Conservation (phyloP, 306 rosid genomes). For the Erythrophleum fordii region DNA sequence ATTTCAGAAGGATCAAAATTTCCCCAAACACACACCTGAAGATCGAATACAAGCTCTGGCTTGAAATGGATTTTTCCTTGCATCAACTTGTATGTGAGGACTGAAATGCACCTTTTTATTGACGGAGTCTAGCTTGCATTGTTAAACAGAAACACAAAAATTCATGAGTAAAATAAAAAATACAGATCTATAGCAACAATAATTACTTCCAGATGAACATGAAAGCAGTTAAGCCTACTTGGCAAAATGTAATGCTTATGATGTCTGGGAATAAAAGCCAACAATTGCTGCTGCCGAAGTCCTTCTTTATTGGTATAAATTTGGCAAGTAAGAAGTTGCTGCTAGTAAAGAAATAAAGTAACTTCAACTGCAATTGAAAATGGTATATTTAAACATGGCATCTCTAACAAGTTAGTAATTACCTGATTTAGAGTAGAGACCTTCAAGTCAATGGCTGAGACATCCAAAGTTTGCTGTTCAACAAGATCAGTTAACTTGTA, state of each 20-base stretch:
- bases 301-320: slow-evolving; percentile 83
- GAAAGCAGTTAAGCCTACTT: slow-evolving; percentile 57
- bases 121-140: slow-evolving; percentile 65
- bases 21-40: slow-evolving; percentile 60
- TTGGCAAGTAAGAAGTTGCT: slow-evolving; percentile 89
- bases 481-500: slow-evolving; percentile 92
- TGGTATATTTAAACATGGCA: slow-evolving; percentile 11
- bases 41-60: slow-evolving; percentile 72
- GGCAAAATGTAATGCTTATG: slow-evolving; percentile 98
- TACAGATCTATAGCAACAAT: slow-evolving; percentile 25
- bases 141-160: slow-evolving; percentile 33
- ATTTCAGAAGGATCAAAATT: slow-evolving; percentile 25
- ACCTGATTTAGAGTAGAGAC: slow-evolving; percentile 86
- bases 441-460: slow-evolving; percentile 79
- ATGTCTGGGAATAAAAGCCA: slow-evolving; percentile 92
- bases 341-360: slow-evolving; percentile 40
- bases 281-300: slow-evolving; percentile 84
- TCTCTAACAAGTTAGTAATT: slow-evolving; percentile 23
- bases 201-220: slow-evolving; percentile 41
- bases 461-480: slow-evolving; percentile 83
- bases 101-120: slow-evolving; percentile 93
- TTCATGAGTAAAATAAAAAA: slow-evolving; percentile 30
- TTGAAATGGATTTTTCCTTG: slow-evolving; percentile 66
- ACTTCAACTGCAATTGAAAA: slow-evolving; percentile 37
- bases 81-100: slow-evolving; percentile 79